Base-by-base conservation (phyloP, 2,329 filamentous ascomycete genomes). In the Thelonectria rubi region DNA sequence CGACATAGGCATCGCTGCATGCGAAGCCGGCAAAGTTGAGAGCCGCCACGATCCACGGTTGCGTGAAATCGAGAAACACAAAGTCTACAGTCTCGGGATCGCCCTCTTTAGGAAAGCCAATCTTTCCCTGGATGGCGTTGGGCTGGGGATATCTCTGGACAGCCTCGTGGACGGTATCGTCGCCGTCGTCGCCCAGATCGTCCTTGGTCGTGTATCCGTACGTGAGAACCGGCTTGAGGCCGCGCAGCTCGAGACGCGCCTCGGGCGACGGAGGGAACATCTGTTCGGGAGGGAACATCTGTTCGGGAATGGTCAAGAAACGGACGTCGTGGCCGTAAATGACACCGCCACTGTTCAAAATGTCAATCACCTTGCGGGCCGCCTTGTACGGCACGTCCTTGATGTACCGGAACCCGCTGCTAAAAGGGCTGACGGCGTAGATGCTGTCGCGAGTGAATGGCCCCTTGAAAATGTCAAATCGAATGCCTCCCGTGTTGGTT, bases 381-480 rank as follows among this genome's bases (percentile, higher is more conserved):
- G 88, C 85, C 14, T 81, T 79, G 73, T 93, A 96, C 0, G 94
- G 92, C 5, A 99, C 91, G 69, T 96, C 88, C 55, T 90, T 88
- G 53, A 97, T 82, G 68, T 88, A 93, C 24, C 84, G 82, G 75
- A 97, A 91, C 1, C 85, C 86, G 76, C 90, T 97, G 2, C 87
- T 88, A 74, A 99, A 99, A 0, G 95, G 95, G 9, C 91, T 96
- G 26, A 98, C 84, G 40, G 94, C 89, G 73, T 88, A 98, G 0
- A 91, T 92, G 4, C 89, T 90, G 74, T 99, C 95, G 40, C 88
- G 87, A 0, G 95, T 98, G 73, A 98, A 98, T 0, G 89, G 82
- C 0, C 95, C 95, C 75, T 94, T 88, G 82, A 97, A 97, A 63
- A 99, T 91, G 75, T 99, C 95, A 76, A 98, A 99, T 46, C 95